Base-by-base conservation (phyloP, 805 yeast species). In the Blastobotrys mokoenaii region DNA sequence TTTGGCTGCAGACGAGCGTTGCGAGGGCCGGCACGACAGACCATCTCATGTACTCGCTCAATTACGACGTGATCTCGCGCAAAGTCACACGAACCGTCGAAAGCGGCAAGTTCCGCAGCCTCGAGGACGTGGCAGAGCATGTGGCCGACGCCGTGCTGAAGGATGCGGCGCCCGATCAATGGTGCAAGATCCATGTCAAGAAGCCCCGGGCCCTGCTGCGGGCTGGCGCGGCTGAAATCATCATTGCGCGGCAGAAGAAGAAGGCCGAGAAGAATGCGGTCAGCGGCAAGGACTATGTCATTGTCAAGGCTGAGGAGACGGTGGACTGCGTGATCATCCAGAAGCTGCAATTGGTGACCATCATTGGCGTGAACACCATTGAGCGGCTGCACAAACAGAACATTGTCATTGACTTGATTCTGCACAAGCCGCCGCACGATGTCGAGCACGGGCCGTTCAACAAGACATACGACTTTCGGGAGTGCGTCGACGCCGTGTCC, bases 291-390 rank as follows among this genome's bases (percentile, higher is more conserved):
- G 42, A 35, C 12, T 45, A 16, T n/a, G 37, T 39, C 12, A 46
- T 52, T 36, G 47, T 45, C n/a, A 35, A 25, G 2, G 47, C 46
- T 1, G 47, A 37, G 16, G 51, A 47, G 44, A 60, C 53, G 16
- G 58, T 60, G 1, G 66, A 67, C 45, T 50, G 62, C 2, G 56
- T 74, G 1, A 44, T 55, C 8, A 75, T 86, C 34, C 66, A 69
- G 3, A 72, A 74, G 3, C 62, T 89, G 32, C 70, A 72, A 41
- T 63, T 86, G 14, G 70, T 81, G 41, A 82, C 96, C 0, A 70
- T 89, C n/a, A 84, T 93, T 53, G 99, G 98, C 3, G 93, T 93
- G 6, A 90, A 88, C 67, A 82, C 88, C 1, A 85, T 88, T 65
- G 99, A 93, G 61, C 71, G 98, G 47, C 63, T 81, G 17, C 81